Evolutionary conservation across 306 rosid genomes (phyloP).

Genomic region (Vigna mungo): DNA sequence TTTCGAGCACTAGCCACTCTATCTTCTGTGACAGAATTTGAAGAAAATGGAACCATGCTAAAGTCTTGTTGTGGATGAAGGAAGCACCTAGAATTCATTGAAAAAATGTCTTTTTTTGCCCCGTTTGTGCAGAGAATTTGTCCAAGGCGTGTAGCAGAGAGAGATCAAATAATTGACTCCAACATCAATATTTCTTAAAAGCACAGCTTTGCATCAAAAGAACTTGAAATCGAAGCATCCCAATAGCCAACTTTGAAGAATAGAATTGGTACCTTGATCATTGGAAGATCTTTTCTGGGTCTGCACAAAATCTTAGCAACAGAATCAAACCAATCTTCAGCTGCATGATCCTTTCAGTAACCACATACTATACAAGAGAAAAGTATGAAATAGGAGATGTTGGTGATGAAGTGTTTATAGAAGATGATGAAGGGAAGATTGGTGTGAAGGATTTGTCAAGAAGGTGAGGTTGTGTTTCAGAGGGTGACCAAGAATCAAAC

Average conservation of each 20-base stretch:
- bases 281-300: no score
- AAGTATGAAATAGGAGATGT: slow-evolving; percentile 31
- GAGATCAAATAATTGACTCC: slow-evolving; percentile 14
- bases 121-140: slow-evolving; percentile 31
- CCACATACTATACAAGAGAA: not conserved
- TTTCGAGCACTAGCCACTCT: slow-evolving; percentile 42
- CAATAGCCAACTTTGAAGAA: slow-evolving; percentile 16
- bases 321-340: slow-evolving; percentile 29
- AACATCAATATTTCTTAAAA: not conserved
- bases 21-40: slow-evolving; percentile 56
- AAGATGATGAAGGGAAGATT: slow-evolving; percentile 29
- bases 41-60: slow-evolving; percentile 52
- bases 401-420: slow-evolving; percentile 49
- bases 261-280: slow-evolving; percentile 30
- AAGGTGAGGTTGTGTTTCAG: slow-evolving; percentile 82
- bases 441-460: slow-evolving; percentile 68
- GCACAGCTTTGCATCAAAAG: not conserved
- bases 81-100: slow-evolving; percentile 58
- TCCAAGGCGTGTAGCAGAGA: slow-evolving; percentile 18
- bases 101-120: slow-evolving; percentile 9
- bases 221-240: slow-evolving; percentile 40
- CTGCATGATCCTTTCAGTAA: slow-evolving; percentile 35
- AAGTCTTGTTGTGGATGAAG: slow-evolving; percentile 40
- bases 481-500: slow-evolving; percentile 86
- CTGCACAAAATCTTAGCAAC: slow-evolving; percentile 31